A percentile compares a stretch with the other conserved stretches of the same genome.
Conservation (phyloP, 2,329 filamentous ascomycete species). For the Microdochium bolleyi region DNA sequence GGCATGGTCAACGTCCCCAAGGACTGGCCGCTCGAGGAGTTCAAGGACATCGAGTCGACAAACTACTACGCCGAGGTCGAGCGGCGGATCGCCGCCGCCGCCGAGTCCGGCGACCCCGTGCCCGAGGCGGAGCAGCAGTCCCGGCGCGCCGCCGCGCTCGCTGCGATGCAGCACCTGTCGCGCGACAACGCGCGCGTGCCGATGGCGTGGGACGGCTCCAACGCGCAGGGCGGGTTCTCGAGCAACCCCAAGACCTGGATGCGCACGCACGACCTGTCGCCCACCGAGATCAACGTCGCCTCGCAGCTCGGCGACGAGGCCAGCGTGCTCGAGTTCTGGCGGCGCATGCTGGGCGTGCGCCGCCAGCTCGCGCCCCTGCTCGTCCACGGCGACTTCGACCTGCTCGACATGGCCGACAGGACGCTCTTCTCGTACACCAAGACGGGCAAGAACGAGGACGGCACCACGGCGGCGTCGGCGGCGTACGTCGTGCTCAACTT, state of each 20-base stretch:
- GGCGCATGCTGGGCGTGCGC: slow-evolving; percentile 46
- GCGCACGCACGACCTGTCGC: slow-evolving; percentile 53
- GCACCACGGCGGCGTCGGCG: not conserved
- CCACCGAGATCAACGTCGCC: slow-evolving; percentile 53
- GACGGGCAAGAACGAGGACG: not conserved
- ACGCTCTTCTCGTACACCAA: not conserved
- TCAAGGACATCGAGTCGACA: slow-evolving; percentile 39
- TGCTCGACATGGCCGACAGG: not conserved
- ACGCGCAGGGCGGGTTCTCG: slow-evolving; percentile 57
- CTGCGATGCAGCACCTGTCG: slow-evolving; percentile 8
- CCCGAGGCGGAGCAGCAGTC: not conserved
- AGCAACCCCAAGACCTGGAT: slow-evolving; percentile 51
- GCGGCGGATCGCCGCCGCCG: slow-evolving; percentile 12
- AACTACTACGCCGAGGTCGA: slow-evolving; percentile 34
- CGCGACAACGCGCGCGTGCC: slow-evolving; percentile 65
- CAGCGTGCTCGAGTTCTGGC: slow-evolving; percentile 56
- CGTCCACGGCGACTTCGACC: not conserved
- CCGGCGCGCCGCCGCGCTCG: slow-evolving; percentile 1
- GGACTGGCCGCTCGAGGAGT: slow-evolving; percentile 37
- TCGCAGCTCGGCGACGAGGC: slow-evolving; percentile 36
- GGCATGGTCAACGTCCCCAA: slow-evolving; percentile 47
- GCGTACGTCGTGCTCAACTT: not conserved
- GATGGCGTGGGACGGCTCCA: slow-evolving; percentile 58
- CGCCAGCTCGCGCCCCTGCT: slow-evolving; percentile 35
- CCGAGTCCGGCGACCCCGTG: not conserved